Evolutionary conservation across 2,329 filamentous ascomycete species (phyloP).

Genomic region (Davidsoniella australis): DNA sequence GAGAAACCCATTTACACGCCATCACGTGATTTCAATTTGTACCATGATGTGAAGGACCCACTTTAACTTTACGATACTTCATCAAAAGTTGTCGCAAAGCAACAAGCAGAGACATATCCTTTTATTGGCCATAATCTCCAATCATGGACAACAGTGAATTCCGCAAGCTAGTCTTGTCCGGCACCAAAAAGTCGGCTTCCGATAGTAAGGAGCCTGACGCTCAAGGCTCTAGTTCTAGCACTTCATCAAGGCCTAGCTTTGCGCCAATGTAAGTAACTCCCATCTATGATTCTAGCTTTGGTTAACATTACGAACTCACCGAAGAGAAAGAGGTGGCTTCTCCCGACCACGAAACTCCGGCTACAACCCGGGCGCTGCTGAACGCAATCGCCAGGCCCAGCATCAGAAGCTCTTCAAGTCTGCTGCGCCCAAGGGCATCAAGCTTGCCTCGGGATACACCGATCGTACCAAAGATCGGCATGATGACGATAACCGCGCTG

Average conservation of each 20-base stretch:
- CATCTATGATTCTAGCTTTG: background rate
- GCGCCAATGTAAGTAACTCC: slow-evolving; percentile 29
- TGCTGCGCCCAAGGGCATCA: slow-evolving; percentile 66
- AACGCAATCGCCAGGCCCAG: slow-evolving; percentile 40
- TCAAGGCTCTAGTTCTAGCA: background rate
- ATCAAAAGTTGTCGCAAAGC: background rate
- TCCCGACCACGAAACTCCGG: slow-evolving; percentile 23
- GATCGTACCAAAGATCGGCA: slow-evolving; percentile 59
- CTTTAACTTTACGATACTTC: slow-evolving; percentile 1
- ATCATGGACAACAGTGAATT: slow-evolving; percentile 94
- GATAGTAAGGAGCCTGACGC: background rate
- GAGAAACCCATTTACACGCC: slow-evolving; percentile 1
- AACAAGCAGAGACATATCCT: too few relatives aligned
- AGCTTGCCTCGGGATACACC: slow-evolving; percentile 62
- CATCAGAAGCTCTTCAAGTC: slow-evolving; percentile 60
- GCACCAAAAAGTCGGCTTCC: slow-evolving; percentile 25
- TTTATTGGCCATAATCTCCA: background rate
- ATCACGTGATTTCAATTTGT: slow-evolving; percentile 3
- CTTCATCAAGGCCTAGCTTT: background rate
- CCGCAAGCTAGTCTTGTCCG: slow-evolving; percentile 52
- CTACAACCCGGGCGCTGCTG: slow-evolving; percentile 18
- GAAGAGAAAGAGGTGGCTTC: background rate
- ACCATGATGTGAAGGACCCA: background rate
- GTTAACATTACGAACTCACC: background rate
- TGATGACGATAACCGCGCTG: slow-evolving; percentile 36